These are phyloP conservation scores for Lotmaria passim DNA, from an alignment of 208 protist genomes.

Conservation along the genomic window DNA sequence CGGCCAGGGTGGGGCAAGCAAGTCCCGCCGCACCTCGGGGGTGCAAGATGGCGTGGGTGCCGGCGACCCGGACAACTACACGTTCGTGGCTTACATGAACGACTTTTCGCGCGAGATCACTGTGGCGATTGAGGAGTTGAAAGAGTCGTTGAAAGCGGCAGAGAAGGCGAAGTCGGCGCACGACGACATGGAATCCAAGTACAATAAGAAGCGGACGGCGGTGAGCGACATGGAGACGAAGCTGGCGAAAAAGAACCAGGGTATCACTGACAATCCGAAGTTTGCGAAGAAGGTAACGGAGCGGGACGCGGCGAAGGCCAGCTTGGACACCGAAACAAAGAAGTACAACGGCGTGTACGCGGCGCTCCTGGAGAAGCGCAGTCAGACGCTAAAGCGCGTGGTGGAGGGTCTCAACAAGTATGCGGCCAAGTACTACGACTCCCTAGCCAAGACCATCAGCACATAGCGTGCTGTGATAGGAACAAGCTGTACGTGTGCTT, in stretches of 20 bases:
- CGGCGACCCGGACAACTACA: constrained; percentile 30
- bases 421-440: constrained; percentile 44
- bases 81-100: constrained; percentile 55
- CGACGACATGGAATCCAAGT: constrained; percentile 39
- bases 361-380: constrained; percentile 40
- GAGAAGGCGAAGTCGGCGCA: constrained; percentile 35
- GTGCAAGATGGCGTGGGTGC: background rate
- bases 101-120: constrained; percentile 59
- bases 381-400: constrained; percentile 31
- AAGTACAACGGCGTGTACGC: constrained; percentile 24
- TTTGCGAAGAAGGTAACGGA: constrained; percentile 47
- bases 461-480: constrained; percentile 3
- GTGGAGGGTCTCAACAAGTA: constrained; percentile 31
- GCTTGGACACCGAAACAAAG: constrained; percentile 37
- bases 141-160: constrained; percentile 17
- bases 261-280: constrained; percentile 48
- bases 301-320: constrained; percentile 38
- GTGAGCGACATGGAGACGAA: constrained; percentile 49
- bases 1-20: constrained; percentile 7
- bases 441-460: constrained; percentile 21
- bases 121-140: constrained; percentile 39
- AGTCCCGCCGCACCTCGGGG: background rate
- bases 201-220: constrained; percentile 38
- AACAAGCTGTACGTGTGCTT: background rate
- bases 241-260: constrained; percentile 72